These are phyloP conservation scores for Trichoderma koningii DNA, from an alignment of 2,329 filamentous ascomycete genomes.

Conservation along the genomic window DNA sequence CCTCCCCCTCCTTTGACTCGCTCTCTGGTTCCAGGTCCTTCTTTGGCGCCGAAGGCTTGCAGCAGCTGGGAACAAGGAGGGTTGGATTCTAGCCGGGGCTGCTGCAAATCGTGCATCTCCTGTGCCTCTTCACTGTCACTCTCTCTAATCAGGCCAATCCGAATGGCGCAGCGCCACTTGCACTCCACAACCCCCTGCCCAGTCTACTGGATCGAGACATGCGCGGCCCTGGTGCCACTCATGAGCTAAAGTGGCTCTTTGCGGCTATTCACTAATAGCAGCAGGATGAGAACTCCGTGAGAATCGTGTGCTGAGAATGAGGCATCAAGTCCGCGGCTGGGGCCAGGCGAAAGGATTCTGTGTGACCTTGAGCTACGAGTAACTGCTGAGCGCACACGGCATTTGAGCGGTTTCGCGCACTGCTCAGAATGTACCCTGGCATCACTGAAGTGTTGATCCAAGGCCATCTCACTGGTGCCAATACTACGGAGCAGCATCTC, in stretches of 20 bases:
- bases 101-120: background rate
- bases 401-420: no score
- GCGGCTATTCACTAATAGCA: background rate
- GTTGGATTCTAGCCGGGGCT: slow-evolving; percentile 7
- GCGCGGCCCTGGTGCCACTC: background rate
- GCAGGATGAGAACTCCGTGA: background rate
- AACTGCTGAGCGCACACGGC: no score
- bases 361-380: background rate
- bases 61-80: slow-evolving; percentile 13
- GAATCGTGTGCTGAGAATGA: background rate
- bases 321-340: background rate
- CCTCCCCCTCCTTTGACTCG: background rate
- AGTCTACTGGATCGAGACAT: slow-evolving; percentile 15
- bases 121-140: background rate
- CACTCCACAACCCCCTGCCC: slow-evolving; percentile 11
- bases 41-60: slow-evolving; percentile 20
- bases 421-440: no score
- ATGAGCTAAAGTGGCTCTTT: slow-evolving; percentile 6
- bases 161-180: slow-evolving; percentile 10
- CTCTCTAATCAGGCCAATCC: background rate
- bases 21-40: background rate
- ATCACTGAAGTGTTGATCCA: no score
- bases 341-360: background rate
- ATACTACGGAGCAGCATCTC: no score
- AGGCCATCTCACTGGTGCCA: no score